Base-by-base conservation (phyloP, 1,284 basidiomycete species). In the Boletellus dicymbophilus region DNA sequence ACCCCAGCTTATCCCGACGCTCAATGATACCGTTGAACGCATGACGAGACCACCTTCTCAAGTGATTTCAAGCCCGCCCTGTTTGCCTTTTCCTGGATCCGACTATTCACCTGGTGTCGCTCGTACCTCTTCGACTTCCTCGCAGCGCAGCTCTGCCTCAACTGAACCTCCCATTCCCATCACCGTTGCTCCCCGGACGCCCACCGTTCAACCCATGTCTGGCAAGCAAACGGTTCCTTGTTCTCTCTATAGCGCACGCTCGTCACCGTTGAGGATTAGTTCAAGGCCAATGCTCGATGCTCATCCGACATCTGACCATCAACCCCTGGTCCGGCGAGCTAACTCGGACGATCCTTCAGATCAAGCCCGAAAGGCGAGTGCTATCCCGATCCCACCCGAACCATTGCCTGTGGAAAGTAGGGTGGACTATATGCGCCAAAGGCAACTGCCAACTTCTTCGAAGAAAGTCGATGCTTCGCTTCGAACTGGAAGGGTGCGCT, bases 11-110 rank as follows among this genome's bases (percentile, higher is more conserved):
- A 64, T 89, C 23, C 86, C 86, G 10, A 83, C 85, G 21, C 69
- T 88, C 30, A 73, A 79, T 30, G 85, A 88, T 52, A 89, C 86
- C 0, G 77, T 88, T 31, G 78, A 84, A 56, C 77, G 79, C 38
- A 89, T 88, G 86, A 89, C 85, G 6, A 70, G 73, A 43, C 67
- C 74, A 15, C 76, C 79, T 12, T 72, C 72, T 21, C 62, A 66
- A 40, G 44, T 59, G 26, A 52, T 46, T 3, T 46, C 20, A 21
- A 57, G 11, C 28, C 51, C 31, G 21, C 60, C 57, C 16, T 47
- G 43, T 25, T 33, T 37, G 33, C 26, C 51, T 27, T 52, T 27
- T 4, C 39, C 47, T 20, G 46, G n/a, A 4, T 34, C 43, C 6
- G 21, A 39, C 22, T 39, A 20, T 39, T 46, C 50, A 13, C 44